Base-by-base conservation (phyloP, 2,329 filamentous ascomycete genomes). In the Coniochaeta sp. region DNA sequence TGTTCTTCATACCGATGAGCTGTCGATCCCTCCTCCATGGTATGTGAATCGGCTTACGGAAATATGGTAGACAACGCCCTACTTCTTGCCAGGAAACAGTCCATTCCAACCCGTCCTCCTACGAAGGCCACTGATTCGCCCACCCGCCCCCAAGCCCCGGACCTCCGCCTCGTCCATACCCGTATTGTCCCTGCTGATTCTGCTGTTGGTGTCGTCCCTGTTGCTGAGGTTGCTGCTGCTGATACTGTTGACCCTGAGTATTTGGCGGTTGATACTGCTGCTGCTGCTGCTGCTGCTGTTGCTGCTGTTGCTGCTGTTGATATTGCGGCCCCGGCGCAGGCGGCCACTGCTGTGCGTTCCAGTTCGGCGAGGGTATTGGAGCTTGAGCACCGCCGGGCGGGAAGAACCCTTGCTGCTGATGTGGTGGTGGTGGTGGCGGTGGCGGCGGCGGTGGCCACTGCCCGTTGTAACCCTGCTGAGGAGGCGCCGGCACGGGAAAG, bases 401-500 rank as follows among this genome's bases (percentile, higher is more conserved):
- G 48, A 54, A 51, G 31, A 52, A 56, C 20, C 51, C 52, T 3
- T 48, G 58, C 18, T 20, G 52, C 51, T 3, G 40, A 32, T 24
- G 50, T 16, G 45, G 48, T 12, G 51, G 55, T 22, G 63, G 63
- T 1, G 64, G 67, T 0, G 65, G 65, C 1, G 63, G 65, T 6
- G 71, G 69, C 7, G 69, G 68, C 3, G 67, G 61, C 6, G 65
- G 65, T 7, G 66, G 72, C 72, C 73, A 76, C 10, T 66, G 64
- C 2, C 71, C 72, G 48, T 66, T 64, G 49, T 70, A 74, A 5
- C 69, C 69, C 13, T 58, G 57, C 9, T 70, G 69, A 0, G 65
- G 69, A 6, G 67, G 71, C 4, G 68, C 68, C 1, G 65, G 65
- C 6, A 62, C 57, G 4, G 64, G 65, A n/a, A 61, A 57, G 3